Evolutionary conservation across 768 basidiomycete genomes (phyloP).

Genomic region (Chalciporus sphaerocephalus): DNA sequence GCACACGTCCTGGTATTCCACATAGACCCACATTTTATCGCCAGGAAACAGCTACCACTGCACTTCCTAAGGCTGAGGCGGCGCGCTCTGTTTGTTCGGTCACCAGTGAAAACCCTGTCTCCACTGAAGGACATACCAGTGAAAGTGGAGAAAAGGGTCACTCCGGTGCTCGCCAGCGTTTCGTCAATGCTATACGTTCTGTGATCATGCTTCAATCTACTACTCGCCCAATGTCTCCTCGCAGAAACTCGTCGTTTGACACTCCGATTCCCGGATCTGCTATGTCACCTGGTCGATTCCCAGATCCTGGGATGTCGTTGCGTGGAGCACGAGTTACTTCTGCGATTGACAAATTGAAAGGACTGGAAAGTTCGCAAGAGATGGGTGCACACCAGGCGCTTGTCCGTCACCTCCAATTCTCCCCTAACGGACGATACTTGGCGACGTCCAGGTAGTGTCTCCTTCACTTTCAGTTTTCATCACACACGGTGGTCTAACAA

Average conservation of each 20-base stretch:
- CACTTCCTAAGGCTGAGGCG: constrained; percentile 16
- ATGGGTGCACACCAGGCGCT: constrained; percentile 45
- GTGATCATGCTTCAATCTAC: constrained; percentile 43
- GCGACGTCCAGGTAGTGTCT: constrained; percentile 47
- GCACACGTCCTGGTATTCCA: constrained; percentile 9
- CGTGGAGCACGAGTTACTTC: constrained; percentile 38
- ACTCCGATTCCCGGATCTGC: constrained; percentile 23
- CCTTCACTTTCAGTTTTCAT: constrained; percentile 4
- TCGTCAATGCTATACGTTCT: constrained; percentile 41
- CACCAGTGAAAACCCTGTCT: constrained; percentile 24
- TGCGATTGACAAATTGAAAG: constrained; percentile 41
- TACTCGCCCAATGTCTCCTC: constrained; percentile 28
- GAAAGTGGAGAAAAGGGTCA: constrained; percentile 25
- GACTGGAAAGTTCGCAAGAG: constrained; percentile 38
- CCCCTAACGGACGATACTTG: constrained; percentile 49
- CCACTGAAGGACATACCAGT: constrained; percentile 26
- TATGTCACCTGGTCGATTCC: constrained; percentile 31
- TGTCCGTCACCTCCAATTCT: constrained; percentile 52
- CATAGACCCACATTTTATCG: constrained; percentile 13
- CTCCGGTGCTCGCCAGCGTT: constrained; percentile 34
- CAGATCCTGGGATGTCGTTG: constrained; percentile 33
- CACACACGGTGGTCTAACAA: constrained; percentile 5
- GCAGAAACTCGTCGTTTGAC: constrained; percentile 29
- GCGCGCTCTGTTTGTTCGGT: constrained; percentile 27
- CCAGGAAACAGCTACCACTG: constrained; percentile 19